Evolutionary conservation across 805 yeast species (phyloP).

Genomic region (Ogataea ramenticola): DNA sequence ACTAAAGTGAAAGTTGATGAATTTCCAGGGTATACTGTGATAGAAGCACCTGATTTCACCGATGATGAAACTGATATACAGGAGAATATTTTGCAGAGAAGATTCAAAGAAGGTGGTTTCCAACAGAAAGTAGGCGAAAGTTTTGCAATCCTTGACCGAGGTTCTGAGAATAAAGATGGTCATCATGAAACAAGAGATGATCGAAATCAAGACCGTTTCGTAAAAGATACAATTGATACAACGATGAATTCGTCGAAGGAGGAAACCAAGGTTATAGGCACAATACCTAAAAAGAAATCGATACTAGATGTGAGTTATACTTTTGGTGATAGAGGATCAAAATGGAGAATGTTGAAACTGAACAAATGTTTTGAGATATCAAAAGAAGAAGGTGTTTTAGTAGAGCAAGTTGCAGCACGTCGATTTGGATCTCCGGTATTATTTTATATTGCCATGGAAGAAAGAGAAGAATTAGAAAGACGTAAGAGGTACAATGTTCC

Average conservation of each 20-base stretch:
- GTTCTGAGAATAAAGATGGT: neutral
- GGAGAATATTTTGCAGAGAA: neutral
- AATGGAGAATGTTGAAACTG: conserved; percentile 32
- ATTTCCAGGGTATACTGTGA: conserved; percentile 11
- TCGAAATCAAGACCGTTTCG: neutral
- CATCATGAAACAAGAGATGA: neutral
- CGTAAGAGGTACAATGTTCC: conserved; percentile 8
- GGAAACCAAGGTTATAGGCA: neutral
- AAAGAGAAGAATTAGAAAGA: conserved; percentile 21
- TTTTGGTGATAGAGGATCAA: conserved; percentile 31
- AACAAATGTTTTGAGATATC: conserved; percentile 16
- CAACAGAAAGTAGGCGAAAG: neutral
- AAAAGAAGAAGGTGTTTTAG: conserved; percentile 6
- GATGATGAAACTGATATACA: conserved; percentile 10
- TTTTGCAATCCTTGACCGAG: neutral
- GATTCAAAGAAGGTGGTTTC: neutral
- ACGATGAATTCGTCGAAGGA: neutral
- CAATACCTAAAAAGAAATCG: neutral
- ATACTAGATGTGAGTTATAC: conserved; percentile 19
- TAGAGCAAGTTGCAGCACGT: conserved; percentile 22
- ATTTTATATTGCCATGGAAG: conserved; percentile 27
- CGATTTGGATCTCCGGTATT: conserved; percentile 19
- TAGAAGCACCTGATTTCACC: conserved; percentile 21
- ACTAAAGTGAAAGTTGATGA: neutral
- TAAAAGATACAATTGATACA: neutral